Percentiles rank a stretch among this genome's conserved stretches.
Conservation (phyloP, 225 moss, liverwort and hornwort genomes). For the Anthoceros angustus region DNA sequence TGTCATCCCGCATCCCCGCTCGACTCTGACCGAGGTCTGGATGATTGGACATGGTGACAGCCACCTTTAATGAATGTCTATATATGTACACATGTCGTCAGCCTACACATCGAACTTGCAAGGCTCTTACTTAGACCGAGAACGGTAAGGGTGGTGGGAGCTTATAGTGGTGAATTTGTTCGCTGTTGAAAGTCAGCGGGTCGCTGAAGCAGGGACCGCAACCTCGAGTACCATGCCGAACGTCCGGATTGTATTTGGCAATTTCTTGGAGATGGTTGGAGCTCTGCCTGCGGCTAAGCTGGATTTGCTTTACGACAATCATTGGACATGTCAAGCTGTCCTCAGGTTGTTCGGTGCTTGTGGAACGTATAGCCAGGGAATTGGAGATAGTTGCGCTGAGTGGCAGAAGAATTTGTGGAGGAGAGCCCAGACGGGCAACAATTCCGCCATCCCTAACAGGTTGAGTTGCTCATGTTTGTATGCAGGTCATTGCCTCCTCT, state of each 20-base stretch:
- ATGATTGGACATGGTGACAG: too few relatives aligned
- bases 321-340: conserved; percentile 86
- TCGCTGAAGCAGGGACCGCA: not conserved
- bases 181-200: too few relatives aligned
- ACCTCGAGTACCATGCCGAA: conserved; percentile 38
- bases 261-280: conserved; percentile 92
- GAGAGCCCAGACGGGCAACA: not conserved
- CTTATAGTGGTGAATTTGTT: too few relatives aligned
- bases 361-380: not conserved
- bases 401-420: not conserved
- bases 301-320: conserved; percentile 60
- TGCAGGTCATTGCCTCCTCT: conserved; percentile 66
- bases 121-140: too few relatives aligned
- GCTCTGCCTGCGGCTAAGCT: conserved; percentile 74
- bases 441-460: not conserved
- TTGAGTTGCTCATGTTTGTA: not conserved
- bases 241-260: conserved; percentile 54
- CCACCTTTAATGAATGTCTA: too few relatives aligned
- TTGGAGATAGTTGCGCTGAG: not conserved
- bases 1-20: too few relatives aligned
- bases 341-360: conserved; percentile 28
- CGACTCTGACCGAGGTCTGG: too few relatives aligned
- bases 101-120: too few relatives aligned
- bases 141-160: too few relatives aligned
- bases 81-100: too few relatives aligned